phyloP scores from a whole-genome alignment of 2,329 filamentous ascomycete species.

The Aspergillus sp. region DNA sequence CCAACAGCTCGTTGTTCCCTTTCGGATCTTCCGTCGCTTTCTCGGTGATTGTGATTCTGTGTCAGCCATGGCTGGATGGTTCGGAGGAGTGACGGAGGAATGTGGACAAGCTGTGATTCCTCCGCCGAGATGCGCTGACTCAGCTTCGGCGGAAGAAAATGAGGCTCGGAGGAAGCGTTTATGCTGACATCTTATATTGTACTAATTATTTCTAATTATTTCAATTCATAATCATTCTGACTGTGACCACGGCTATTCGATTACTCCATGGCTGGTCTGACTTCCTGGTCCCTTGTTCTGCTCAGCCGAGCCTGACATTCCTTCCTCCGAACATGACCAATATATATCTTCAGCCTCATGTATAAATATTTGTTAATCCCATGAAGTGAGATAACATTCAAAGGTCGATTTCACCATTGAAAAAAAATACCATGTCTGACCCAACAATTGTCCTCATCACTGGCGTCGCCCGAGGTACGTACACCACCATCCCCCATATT shows the following conservation, averaged over 20 bases:
- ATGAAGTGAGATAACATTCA: neutral
- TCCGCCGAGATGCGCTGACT: neutral
- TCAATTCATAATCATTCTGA: too few relatives aligned
- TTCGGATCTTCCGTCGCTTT: constrained; percentile 7
- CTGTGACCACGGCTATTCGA: too few relatives aligned
- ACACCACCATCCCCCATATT: neutral
- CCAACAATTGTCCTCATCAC: constrained; percentile 3
- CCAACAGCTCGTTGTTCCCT: constrained; percentile 9
- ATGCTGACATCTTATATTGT: too few relatives aligned
- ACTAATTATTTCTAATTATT: too few relatives aligned
- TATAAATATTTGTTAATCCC: too few relatives aligned
- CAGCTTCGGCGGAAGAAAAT: neutral
- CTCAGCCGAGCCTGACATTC: too few relatives aligned
- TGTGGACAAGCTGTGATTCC: neutral
- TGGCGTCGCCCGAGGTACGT: constrained; percentile 1
- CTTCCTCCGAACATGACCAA: too few relatives aligned
- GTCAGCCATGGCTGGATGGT: neutral
- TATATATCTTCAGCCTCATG: too few relatives aligned
- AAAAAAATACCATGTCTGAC: neutral
- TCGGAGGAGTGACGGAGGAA: neutral
- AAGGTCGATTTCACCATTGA: neutral
- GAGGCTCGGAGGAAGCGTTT: neutral
- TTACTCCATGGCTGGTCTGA: too few relatives aligned
- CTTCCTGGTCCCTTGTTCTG: too few relatives aligned
- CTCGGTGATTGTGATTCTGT: neutral